Conservation (phyloP, 768 basidiomycete species). For the Leccinum obscurum region DNA sequence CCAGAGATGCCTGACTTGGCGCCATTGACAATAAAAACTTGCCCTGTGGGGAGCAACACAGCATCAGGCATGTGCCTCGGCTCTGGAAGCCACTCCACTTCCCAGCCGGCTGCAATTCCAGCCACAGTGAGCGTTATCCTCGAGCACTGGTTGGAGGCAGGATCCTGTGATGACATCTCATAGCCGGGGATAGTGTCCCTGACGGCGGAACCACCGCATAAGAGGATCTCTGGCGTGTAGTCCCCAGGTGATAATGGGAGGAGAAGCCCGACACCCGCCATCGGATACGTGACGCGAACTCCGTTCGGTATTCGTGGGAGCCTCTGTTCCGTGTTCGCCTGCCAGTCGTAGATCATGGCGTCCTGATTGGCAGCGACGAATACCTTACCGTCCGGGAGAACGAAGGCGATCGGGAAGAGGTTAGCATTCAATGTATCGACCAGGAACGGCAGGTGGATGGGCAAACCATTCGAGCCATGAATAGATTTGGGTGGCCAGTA, state of each 20-base stretch:
- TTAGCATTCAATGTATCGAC: conserved; percentile 77
- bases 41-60: conserved; percentile 77
- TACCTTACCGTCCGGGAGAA: conserved; percentile 65
- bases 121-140: conserved; percentile 63
- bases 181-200: conserved; percentile 60
- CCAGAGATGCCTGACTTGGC: conserved; percentile 73
- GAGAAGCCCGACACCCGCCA: conserved; percentile 73
- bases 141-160: conserved; percentile 72
- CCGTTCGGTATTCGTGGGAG: conserved; percentile 74
- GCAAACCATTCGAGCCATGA: conserved; percentile 63
- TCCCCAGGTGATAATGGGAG: conserved; percentile 67
- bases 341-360: conserved; percentile 81
- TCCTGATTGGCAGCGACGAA: conserved; percentile 80
- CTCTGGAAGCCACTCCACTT: conserved; percentile 71
- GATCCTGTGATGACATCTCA: conserved; percentile 68
- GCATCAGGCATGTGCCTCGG: conserved; percentile 78
- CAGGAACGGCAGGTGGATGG: conserved; percentile 63
- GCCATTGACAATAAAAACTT: conserved; percentile 75
- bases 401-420: conserved; percentile 75
- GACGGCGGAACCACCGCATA: conserved; percentile 76
- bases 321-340: conserved; percentile 54
- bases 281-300: conserved; percentile 80
- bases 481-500: conserved; percentile 82
- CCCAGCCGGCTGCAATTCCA: conserved; percentile 70
- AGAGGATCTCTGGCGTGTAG: conserved; percentile 67